Conservation (phyloP, 2,329 filamentous ascomycete genomes). For the Sarocladiaceae sp. region DNA sequence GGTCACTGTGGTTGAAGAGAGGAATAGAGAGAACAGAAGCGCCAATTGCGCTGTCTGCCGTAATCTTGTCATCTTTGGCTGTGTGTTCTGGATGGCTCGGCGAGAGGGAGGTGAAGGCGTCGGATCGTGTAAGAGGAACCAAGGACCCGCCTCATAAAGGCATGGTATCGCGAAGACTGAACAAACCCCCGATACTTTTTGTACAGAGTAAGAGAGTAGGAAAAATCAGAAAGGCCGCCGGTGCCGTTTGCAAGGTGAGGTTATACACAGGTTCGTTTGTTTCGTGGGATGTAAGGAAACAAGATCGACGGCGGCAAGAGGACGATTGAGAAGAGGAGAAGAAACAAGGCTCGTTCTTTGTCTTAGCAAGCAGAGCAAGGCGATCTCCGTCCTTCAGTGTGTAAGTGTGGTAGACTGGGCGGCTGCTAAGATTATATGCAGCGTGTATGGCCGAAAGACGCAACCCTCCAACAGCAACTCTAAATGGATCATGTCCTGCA, state of each 20-base stretch:
- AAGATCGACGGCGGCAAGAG: neutral
- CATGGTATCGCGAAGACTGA: slow-evolving; percentile 1
- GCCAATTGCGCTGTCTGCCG: neutral
- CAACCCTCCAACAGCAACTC: slow-evolving; percentile 5
- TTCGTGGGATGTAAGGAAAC: neutral
- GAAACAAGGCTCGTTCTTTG: neutral
- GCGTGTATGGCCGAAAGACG: neutral
- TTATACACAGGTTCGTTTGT: neutral
- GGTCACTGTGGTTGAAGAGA: slow-evolving; percentile 3
- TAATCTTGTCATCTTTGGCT: neutral
- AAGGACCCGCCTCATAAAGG: slow-evolving; percentile 4
- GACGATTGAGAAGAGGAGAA: neutral
- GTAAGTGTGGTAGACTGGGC: neutral
- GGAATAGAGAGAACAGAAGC: slow-evolving; percentile 9
- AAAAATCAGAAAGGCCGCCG: neutral
- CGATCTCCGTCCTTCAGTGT: neutral
- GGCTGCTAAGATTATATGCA: slow-evolving; percentile 9
- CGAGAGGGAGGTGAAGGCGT: neutral
- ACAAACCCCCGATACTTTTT: neutral
- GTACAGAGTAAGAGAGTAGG: neutral
- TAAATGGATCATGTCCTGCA: neutral
- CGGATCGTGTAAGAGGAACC: neutral
- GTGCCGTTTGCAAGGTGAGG: neutral
- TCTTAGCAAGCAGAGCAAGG: neutral
- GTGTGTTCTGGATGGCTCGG: neutral